phyloP scores from a whole-genome alignment of 306 rosid genomes.

The Dalbergia cochinchinensis region DNA sequence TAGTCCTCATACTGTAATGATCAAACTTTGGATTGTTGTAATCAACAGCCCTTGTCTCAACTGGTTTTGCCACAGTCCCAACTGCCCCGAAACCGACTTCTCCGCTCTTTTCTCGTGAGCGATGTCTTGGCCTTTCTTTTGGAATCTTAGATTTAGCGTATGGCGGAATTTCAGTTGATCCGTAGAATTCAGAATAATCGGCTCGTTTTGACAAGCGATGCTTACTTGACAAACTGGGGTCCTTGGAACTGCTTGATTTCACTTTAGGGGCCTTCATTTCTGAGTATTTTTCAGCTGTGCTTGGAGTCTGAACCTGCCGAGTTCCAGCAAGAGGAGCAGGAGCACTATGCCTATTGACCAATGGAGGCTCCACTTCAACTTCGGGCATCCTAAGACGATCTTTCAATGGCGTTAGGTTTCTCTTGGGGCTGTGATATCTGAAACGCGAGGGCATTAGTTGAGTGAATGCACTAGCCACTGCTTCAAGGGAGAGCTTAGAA shows the following conservation, averaged over 20 bases:
- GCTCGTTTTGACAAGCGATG: constrained; percentile 79
- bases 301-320: constrained; percentile 64
- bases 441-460: constrained; percentile 68
- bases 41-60: constrained; percentile 62
- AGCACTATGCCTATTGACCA: constrained; percentile 58
- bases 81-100: constrained; percentile 62
- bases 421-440: constrained; percentile 49
- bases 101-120: constrained; percentile 86
- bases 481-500: constrained; percentile 73
- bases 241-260: constrained; percentile 84
- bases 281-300: constrained; percentile 61
- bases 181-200: constrained; percentile 79
- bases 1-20: constrained; percentile 77
- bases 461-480: constrained; percentile 53
- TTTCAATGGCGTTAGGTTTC: constrained; percentile 77
- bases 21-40: constrained; percentile 65
- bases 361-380: constrained; percentile 58
- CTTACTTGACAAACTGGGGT: constrained; percentile 78
- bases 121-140: constrained; percentile 84
- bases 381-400: constrained; percentile 87
- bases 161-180: constrained; percentile 73
- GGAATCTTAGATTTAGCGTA: constrained; percentile 76
- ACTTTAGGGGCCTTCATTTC: constrained; percentile 80
- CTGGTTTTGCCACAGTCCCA: constrained; percentile 64
- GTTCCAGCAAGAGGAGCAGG: constrained; percentile 61